These are phyloP conservation scores for Populus alba DNA, from an alignment of 345 rosid genomes.

Conservation along the genomic window DNA sequence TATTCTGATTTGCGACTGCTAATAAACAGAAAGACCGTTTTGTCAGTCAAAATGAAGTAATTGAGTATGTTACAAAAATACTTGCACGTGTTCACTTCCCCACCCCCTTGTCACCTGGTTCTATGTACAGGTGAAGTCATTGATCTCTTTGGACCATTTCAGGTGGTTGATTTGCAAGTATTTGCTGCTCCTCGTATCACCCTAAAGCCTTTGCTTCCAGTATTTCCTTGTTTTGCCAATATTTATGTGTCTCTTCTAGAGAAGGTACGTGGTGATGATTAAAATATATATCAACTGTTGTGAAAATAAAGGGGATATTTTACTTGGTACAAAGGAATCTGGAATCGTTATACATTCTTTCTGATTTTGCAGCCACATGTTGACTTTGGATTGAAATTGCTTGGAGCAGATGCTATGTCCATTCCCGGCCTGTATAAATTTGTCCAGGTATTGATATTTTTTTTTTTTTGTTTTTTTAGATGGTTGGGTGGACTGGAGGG, in stretches of 20 bases:
- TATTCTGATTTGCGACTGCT: not conserved
- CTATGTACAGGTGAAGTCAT: not conserved
- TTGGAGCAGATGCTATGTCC: conserved; percentile 95
- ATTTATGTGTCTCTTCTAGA: conserved; percentile 87
- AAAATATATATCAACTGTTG: not conserved
- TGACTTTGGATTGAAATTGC: conserved; percentile 88
- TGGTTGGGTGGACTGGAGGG: not conserved
- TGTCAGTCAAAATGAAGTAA: not conserved
- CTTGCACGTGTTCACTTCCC: not conserved
- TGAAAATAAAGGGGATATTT: not conserved
- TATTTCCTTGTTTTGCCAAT: conserved; percentile 91
- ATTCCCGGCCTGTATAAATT: conserved; percentile 93
- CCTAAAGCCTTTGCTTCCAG: conserved; percentile 86
- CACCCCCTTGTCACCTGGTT: not conserved
- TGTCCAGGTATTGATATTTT: conserved; percentile 62
- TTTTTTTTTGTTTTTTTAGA: not conserved
- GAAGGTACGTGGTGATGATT: conserved; percentile 47
- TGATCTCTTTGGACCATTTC: conserved; percentile 16
- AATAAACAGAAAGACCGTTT: not conserved
- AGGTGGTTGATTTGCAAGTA: conserved; percentile 92
- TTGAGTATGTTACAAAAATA: not conserved
- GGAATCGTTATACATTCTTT: not conserved
- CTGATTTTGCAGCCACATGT: conserved; percentile 73
- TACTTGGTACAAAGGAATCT: not conserved
- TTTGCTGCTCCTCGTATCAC: conserved; percentile 86